Evolutionary conservation across 2,329 filamentous ascomycete genomes (phyloP), one percentile per base, ranked within the genome.

Genomic region (Penicillium sp.): DNA sequence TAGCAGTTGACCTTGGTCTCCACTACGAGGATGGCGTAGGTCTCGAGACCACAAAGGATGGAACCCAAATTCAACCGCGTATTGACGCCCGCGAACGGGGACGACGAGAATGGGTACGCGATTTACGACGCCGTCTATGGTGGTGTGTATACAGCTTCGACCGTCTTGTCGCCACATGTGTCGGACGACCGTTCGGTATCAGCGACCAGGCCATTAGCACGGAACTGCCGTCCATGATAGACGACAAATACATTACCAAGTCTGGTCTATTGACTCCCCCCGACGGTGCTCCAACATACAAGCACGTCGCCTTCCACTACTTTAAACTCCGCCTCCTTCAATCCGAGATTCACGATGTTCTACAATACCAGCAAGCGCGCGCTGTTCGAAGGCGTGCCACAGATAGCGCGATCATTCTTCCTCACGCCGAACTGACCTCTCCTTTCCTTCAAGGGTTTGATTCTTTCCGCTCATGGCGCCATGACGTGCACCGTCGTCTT

Each of bases 81-180:
- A 74, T 83, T 16, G 79, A 82, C 61, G 75, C 78, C 49, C 79
- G 79, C 55, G 82, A 90, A 79, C 74, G 88, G 73, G 81, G 89
- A 21, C 84, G 90, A 49, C 84, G 90, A 56, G 86, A 96, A 74
- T 97, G 91, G 83, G 83, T 91, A 39, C 87, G 93, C 52, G 95
- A 98, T 72, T 83, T 96, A 61, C 87, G 92, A 51, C 84, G 93
- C 55, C 85, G 93, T 31, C 80, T 98, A 14, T 98, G 93, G 92
- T 98, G 95, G 93, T 96, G 92, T 76, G 93, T 93, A 1, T 98
- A 98, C 75, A 93, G 91, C 5, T 86, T 98, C 54, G 93, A 98
- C 74, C 86, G 93, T n/a, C 86, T 98, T 5, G 93, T 98, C 50
- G 95, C 91, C 68, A 93, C 91, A 22, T 97, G 93, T 66, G 93